Evolutionary conservation across 192 early-diverging fungal species (phyloP), one percentile per base, ranked within the genome.

Genomic region (Backusella parvicylindrica): DNA sequence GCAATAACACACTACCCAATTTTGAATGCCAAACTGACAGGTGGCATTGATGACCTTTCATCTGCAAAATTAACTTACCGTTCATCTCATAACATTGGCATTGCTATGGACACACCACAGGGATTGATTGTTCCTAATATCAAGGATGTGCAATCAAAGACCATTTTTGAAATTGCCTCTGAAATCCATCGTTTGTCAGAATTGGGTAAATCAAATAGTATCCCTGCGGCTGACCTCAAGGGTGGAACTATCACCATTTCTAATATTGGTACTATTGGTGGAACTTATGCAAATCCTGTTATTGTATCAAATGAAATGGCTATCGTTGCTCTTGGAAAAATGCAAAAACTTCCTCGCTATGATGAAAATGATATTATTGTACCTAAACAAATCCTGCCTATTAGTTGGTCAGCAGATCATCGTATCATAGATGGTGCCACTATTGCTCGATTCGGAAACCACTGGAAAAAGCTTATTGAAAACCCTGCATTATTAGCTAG

Each of bases 51-150:
- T 26, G 79, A 82, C 13, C 80, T 88, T 68, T 80, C 71, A 6
- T 31, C 89, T 89, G 43, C 13, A 16, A 84, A 86, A 76, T 74
- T 99, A 47, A 84, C 84, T 71, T 97, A 93, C 80, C 87, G 95
- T 35, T 85, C 85, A 1, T 81, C 84, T 5, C 97, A 98, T 80
- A 97, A 99, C 82, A 93, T 99, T 76, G 94, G 95, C 47, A 83
- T 99, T 37, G 98, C 98, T 18, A 96, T 99, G 96, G 98, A 99
- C 78, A 97, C 96, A n/a, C 94, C 96, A 6, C 85, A 91, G 70
- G 98, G 97, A 1, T 84, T 99, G 36, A 72, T 97, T 31, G 95
- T 98, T 9, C 98, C 98, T 12, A 97, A 95, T 78, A 90, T 99
- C 81, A 98, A 98, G 87, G 87, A 94, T 68, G 95, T 96, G 1